Evolutionary conservation across 257 asterid species (phyloP).

Genomic region (Forsythia viridissima): DNA sequence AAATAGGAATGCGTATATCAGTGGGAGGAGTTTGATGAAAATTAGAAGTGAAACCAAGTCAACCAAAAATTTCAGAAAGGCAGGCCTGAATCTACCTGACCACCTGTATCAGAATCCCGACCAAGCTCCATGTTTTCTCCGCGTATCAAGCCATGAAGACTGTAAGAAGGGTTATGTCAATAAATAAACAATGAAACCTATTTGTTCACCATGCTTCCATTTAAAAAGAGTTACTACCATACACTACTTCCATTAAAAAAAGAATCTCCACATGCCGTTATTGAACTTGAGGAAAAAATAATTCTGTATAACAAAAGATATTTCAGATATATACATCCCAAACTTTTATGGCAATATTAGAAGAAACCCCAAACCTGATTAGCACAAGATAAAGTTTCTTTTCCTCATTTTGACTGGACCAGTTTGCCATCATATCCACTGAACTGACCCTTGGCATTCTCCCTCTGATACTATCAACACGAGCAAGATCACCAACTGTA

Average conservation of each 20-base stretch:
- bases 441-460: conserved; percentile 55
- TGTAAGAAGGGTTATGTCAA: conserved; percentile 23
- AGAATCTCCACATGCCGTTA: not conserved
- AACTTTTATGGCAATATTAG: conserved; percentile 1
- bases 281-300: not conserved
- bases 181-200: conserved; percentile 1
- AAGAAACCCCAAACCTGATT: conserved; percentile 47
- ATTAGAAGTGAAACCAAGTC: conserved; percentile 9
- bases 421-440: conserved; percentile 49
- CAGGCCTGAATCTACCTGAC: conserved; percentile 50
- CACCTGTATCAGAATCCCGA: conserved; percentile 76
- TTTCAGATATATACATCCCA: not conserved
- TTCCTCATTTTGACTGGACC: conserved; percentile 48
- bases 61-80: not conserved
- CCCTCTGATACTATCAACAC: conserved; percentile 41
- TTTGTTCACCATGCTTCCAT: not conserved
- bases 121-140: conserved; percentile 91
- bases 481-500: conserved; percentile 43
- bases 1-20: not conserved
- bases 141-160: conserved; percentile 76
- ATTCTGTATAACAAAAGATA: conserved; percentile 13
- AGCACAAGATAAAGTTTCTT: conserved; percentile 67
- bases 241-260: not conserved
- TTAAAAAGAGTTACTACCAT: not conserved
- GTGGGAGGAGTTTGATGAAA: not conserved